Evolutionary conservation across 331 rosid genomes (phyloP), one percentile per base, ranked within the genome.

Genomic region (Cydonia oblonga): DNA sequence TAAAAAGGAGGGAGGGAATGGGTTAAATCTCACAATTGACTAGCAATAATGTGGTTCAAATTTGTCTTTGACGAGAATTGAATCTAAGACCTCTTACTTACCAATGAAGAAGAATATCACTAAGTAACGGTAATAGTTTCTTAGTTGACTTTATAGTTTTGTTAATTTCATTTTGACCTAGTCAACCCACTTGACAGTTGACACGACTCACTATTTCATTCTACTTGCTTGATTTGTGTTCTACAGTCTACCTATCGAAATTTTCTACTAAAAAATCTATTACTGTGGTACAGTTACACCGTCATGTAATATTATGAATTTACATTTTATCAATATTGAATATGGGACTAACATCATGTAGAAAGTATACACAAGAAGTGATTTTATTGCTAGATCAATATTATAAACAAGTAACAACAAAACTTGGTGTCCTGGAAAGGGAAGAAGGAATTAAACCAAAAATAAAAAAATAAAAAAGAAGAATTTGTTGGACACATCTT

Each of bases 401-500:
- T 74, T 82, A 73, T 85, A 42, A 86, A 87, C 86, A 80, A 28
- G 63, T 76, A 40, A 61, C 61, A 69, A 79, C 13, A 38, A 38
- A 38, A 38, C 42, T 38, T 38, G 42, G 42, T 38, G 13, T 38
- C 42, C 42, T 38, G 42, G 42, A 38, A 38, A 38, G 42, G 42
- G 42, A 1, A 9, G 42, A 38, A 38, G 42, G 9, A 38, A 38
- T 38, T 38, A 38, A 38, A 38, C 13, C 4, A 38, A 35, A 35
- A 79, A 79, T 78, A 81, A 81, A 66, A 30, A 51, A 44, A 35
- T 9, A 9, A 38, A 38, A 9, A 38, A 38, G 13, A 58, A 13
- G 28, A 38, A 38, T 38, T 38, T 38, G 42, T 38, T 38, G 42
- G 42, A 38, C 42, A 38, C 42, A 38, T 38, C 72, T 68, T 33